These are phyloP conservation scores for Monilinia laxa DNA, from an alignment of 2,329 filamentous ascomycete species.

Conservation along the genomic window DNA sequence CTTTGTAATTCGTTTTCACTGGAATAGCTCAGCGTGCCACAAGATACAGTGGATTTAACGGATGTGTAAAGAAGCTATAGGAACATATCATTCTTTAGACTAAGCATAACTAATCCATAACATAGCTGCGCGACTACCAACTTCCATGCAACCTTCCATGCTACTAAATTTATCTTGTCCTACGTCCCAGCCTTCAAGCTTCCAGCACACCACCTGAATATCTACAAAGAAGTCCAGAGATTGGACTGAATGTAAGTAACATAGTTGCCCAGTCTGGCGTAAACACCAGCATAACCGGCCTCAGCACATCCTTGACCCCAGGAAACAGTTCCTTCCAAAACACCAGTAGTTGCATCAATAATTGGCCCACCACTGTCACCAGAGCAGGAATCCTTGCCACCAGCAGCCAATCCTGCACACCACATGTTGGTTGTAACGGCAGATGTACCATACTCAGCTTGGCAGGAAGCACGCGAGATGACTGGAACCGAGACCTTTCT, in stretches of 20 bases:
- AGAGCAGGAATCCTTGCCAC: conserved; percentile 32
- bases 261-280: conserved; percentile 29
- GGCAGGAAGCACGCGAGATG: conserved; percentile 27
- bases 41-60: background rate
- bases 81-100: background rate
- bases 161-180: background rate
- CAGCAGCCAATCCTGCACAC: conserved; percentile 30
- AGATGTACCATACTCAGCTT: conserved; percentile 26
- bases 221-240: conserved; percentile 13
- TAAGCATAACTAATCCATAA: background rate
- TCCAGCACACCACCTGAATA: background rate
- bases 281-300: conserved; percentile 28
- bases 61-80: conserved; percentile 3
- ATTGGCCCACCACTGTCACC: conserved; percentile 33
- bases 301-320: conserved; percentile 32
- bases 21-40: no score
- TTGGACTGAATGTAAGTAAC: conserved; percentile 17
- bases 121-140: background rate
- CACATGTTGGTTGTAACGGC: conserved; percentile 29
- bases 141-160: background rate
- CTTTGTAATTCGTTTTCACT: no score
- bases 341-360: conserved; percentile 27
- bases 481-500: conserved; percentile 31
- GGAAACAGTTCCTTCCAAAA: conserved; percentile 29
- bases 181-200: background rate